These are phyloP conservation scores for Pittosporum tobira DNA, from an alignment of 129 eudicot genomes.

Conservation along the genomic window DNA sequence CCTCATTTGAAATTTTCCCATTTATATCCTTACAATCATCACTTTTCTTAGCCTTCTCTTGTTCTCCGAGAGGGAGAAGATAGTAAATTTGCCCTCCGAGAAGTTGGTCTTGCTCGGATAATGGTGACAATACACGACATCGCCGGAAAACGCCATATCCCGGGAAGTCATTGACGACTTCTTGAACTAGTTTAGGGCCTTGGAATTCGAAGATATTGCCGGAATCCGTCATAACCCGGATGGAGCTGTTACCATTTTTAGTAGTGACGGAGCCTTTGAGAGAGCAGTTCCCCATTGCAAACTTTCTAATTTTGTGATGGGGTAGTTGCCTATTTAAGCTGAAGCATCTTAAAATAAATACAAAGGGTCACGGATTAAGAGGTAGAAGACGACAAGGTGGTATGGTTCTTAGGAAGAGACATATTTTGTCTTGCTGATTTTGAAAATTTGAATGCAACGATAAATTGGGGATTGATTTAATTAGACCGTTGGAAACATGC, in stretches of 20 bases:
- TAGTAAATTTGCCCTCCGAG: slow-evolving; percentile 36
- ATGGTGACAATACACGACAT: slow-evolving; percentile 16
- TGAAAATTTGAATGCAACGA: slow-evolving; percentile 17
- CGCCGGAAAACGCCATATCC: slow-evolving; percentile 38
- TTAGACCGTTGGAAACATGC: slow-evolving; percentile 25
- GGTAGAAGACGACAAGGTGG: slow-evolving; percentile 10
- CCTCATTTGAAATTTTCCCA: not conserved
- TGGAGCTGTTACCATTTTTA: slow-evolving; percentile 8
- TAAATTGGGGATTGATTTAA: not conserved
- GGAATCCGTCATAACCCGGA: slow-evolving; percentile 38
- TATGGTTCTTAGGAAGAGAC: not conserved
- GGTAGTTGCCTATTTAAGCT: not conserved
- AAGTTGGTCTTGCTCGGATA: slow-evolving; percentile 32
- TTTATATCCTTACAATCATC: slow-evolving; percentile 1
- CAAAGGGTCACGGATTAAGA: slow-evolving; percentile 4
- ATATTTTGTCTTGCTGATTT: slow-evolving; percentile 1
- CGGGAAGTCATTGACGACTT: slow-evolving; percentile 34
- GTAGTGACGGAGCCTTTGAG: slow-evolving; percentile 28
- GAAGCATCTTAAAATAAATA: not conserved
- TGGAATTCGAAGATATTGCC: slow-evolving; percentile 32
- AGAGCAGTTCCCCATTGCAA: slow-evolving; percentile 61
- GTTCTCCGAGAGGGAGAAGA: slow-evolving; percentile 35
- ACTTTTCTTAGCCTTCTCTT: not conserved
- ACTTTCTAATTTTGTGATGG: too few relatives aligned
- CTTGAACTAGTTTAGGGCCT: slow-evolving; percentile 39